Percentiles rank a stretch among this genome's conserved stretches.
Conservation (phyloP, 1,284 basidiomycete species). For the Schizophyllum amplum region DNA sequence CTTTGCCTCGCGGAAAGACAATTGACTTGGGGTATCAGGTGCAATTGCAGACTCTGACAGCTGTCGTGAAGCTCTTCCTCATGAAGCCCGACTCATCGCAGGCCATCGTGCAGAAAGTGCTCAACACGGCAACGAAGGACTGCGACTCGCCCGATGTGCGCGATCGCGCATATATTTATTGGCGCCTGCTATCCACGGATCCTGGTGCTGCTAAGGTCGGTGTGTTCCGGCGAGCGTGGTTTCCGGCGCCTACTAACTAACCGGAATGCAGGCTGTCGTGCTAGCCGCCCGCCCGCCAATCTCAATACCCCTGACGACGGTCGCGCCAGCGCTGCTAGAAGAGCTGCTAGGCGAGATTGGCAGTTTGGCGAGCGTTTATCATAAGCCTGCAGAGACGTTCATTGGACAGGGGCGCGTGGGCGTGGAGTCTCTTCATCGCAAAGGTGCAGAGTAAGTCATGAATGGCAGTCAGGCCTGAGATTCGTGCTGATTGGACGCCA, state of each 20-base stretch:
- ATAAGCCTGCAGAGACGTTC: conserved; percentile 92
- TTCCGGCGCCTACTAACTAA: background rate
- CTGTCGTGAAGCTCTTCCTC: conserved; percentile 95
- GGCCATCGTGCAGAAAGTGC: conserved; percentile 80
- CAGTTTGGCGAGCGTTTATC: conserved; percentile 86
- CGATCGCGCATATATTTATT: conserved; percentile 95
- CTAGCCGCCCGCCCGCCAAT: conserved; percentile 90
- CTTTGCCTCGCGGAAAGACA: conserved; percentile 10
- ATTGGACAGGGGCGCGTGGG: conserved; percentile 81
- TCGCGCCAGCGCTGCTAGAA: conserved; percentile 85
- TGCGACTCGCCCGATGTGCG: conserved; percentile 97
- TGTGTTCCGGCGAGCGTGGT: conserved; percentile 5
- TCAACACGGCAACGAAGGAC: conserved; percentile 93
- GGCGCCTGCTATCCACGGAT: conserved; percentile 90
- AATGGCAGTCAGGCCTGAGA: conserved; percentile 8
- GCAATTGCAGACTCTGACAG: conserved; percentile 92
- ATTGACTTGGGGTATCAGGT: conserved; percentile 43
- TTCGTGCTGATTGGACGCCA: conserved; percentile 1
- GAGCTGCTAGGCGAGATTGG: conserved; percentile 88
- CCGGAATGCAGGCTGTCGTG: conserved; percentile 69
- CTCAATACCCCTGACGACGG: conserved; percentile 83
- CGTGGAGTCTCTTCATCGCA: conserved; percentile 73
- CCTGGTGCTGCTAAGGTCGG: conserved; percentile 92
- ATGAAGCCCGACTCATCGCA: conserved; percentile 91
- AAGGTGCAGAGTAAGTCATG: conserved; percentile 64